phyloP scores from a whole-genome alignment of 345 rosid species.

The Hibiscus syriacus region DNA sequence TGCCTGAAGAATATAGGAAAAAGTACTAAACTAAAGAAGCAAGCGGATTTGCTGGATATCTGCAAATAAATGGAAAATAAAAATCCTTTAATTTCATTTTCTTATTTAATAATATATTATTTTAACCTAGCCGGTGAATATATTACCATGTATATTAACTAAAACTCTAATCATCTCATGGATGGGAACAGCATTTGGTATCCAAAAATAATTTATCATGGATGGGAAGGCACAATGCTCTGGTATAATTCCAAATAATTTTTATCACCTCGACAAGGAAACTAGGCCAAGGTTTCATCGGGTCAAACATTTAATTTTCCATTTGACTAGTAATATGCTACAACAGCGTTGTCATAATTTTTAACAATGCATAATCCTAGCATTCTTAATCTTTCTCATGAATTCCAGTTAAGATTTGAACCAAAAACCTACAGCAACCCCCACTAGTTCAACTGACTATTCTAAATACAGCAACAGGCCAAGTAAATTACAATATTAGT shows the following conservation, averaged over 20 bases:
- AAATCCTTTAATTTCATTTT: background rate
- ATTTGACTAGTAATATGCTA: too few species aligned
- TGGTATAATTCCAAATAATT: background rate
- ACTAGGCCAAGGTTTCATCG: background rate
- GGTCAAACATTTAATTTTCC: background rate
- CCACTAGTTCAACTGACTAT: background rate
- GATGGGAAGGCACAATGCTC: background rate
- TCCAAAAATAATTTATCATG: too few species aligned
- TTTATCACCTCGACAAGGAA: background rate
- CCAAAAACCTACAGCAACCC: background rate
- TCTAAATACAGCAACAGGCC: background rate
- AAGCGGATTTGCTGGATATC: background rate
- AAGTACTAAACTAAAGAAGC: conserved; percentile 4
- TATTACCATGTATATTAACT: background rate
- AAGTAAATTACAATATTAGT: background rate
- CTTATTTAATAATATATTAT: background rate
- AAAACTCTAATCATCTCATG: background rate
- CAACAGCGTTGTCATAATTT: background rate
- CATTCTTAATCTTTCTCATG: background rate
- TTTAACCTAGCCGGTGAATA: background rate
- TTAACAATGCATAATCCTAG: background rate
- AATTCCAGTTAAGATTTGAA: background rate
- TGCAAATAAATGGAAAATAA: background rate
- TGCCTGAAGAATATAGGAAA: conserved; percentile 35
- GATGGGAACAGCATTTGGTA: background rate